Evolutionary conservation across 352 stramenopile genomes (phyloP).

Genomic region (Albugo candida): DNA sequence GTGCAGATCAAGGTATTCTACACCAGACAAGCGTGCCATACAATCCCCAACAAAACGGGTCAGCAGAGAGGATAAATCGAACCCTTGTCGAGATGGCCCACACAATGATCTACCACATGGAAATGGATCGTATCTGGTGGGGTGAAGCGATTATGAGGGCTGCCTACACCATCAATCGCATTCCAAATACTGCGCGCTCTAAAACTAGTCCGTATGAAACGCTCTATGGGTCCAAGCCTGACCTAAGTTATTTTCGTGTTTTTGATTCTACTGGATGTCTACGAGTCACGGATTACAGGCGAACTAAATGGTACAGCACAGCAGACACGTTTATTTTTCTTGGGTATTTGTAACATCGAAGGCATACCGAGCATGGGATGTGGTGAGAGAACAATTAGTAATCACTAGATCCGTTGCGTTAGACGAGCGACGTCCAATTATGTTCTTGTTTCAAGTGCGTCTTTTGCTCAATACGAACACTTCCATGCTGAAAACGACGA

Average conservation of each 20-base stretch:
- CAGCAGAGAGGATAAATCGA: conserved; percentile 10
- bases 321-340: conserved; percentile 2
- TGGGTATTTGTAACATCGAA: conserved; percentile 1
- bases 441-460: no score
- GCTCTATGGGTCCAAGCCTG: conserved; percentile 1
- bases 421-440: no score
- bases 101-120: conserved; percentile 4
- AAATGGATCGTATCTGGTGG: conserved; percentile 6
- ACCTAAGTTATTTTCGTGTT: background rate
- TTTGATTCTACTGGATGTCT: conserved; percentile 1
- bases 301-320: conserved; percentile 1
- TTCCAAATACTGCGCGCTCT: conserved; percentile 1
- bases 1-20: conserved; percentile 3
- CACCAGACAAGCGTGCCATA: conserved; percentile 7
- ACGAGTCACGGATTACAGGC: background rate
- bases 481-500: no score
- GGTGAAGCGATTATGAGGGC: conserved; percentile 8
- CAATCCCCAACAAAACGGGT: conserved; percentile 7
- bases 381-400: background rate
- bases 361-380: conserved; percentile 1
- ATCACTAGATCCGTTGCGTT: no score
- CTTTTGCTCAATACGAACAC: no score
- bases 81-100: conserved; percentile 6
- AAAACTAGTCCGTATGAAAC: conserved; percentile 2
- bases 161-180: conserved; percentile 5